These are phyloP conservation scores for Knoxia roxburghii DNA, from an alignment of 257 asterid genomes.

Conservation along the genomic window DNA sequence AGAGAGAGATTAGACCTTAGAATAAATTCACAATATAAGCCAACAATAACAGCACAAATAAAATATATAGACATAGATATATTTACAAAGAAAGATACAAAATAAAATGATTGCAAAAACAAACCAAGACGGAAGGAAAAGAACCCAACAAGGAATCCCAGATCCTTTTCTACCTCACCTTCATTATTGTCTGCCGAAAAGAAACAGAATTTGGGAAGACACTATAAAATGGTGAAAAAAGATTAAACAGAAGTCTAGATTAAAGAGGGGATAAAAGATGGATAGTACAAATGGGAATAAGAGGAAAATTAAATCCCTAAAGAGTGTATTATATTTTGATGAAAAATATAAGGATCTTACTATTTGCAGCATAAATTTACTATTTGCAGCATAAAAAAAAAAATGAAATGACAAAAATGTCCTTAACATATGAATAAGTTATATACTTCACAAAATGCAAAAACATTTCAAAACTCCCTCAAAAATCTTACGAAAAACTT, in stretches of 20 bases:
- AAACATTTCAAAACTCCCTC: no score
- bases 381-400: no score
- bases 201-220: not conserved
- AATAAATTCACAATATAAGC: not conserved
- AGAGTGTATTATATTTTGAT: not conserved
- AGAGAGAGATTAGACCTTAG: not conserved
- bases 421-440: no score
- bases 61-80: not conserved
- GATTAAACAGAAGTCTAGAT: not conserved
- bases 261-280: not conserved
- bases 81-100: not conserved
- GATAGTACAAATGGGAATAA: no score
- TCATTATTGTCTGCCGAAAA: not conserved
- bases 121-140: constrained; percentile 3
- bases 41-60: not conserved
- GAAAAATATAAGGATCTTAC: no score
- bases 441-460: no score
- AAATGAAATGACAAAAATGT: no score
- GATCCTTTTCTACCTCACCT: constrained; percentile 10
- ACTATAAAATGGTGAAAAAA: not conserved
- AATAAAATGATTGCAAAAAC: not conserved
- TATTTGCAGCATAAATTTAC: no score
- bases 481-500: no score
- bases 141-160: constrained; percentile 10
- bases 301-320: not conserved